Percentiles rank a stretch among this genome's conserved stretches.
Conservation (phyloP, 164 flowering plant genomes). For the Stephania cephalantha region DNA sequence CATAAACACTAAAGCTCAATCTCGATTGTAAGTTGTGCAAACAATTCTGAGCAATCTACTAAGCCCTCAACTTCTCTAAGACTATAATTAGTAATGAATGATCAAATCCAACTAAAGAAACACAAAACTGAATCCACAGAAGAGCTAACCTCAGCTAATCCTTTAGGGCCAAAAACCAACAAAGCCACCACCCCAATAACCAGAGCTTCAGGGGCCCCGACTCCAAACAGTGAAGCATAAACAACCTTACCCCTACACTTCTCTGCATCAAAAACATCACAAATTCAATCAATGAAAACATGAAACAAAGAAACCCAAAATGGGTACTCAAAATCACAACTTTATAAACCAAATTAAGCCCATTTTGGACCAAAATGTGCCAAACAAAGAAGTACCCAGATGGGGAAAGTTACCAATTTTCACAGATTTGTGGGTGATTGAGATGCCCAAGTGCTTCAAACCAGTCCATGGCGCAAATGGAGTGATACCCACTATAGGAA, state of each 20-base stretch:
- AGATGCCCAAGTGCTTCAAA: slow-evolving; percentile 46
- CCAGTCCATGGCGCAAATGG: slow-evolving; percentile 55
- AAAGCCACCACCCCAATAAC: slow-evolving; percentile 98
- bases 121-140: neutral
- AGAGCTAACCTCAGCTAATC: slow-evolving; percentile 88
- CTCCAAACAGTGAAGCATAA: slow-evolving; percentile 91
- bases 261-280: slow-evolving; percentile 34
- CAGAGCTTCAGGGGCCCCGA: slow-evolving; percentile 98
- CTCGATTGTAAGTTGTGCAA: too few species aligned
- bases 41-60: too few species aligned
- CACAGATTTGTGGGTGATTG: slow-evolving; percentile 25
- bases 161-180: slow-evolving; percentile 98
- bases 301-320: neutral
- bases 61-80: too few species aligned
- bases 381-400: slow-evolving; percentile 8
- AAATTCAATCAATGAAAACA: neutral
- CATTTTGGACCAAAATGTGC: neutral
- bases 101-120: too few species aligned
- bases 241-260: slow-evolving; percentile 44
- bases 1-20: too few species aligned
- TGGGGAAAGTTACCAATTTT: slow-evolving; percentile 28
- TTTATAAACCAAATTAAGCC: neutral
- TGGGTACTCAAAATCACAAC: neutral
- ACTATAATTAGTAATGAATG: too few species aligned
- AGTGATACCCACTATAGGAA: slow-evolving; percentile 38